Base-by-base conservation (phyloP, 1,284 basidiomycete species). In the Waitea zeae region DNA sequence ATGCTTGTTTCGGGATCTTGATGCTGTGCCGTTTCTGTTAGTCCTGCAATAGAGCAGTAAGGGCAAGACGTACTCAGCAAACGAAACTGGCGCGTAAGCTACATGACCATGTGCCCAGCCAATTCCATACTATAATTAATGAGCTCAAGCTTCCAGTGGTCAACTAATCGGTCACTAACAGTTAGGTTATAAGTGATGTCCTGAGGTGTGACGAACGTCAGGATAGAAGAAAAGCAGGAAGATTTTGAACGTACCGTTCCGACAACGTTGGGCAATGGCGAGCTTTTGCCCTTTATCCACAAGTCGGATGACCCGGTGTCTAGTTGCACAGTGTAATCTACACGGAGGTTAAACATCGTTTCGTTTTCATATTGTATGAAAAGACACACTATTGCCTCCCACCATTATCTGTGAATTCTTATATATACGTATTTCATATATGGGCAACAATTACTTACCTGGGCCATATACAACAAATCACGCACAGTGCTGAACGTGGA, bases 281-380 rank as follows among this genome's bases (percentile, higher is more conserved):
- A 57, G 1, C 51, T 44, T 3, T 56, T 33, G 17, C 66, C 66
- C 45, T 70, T 61, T 34, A 83, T 60, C 73, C 81, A 84, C n/a
- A 86, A 60, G 53, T 86, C 81, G 38, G 68, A 81, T 9, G 80
- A 84, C 37, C 81, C 81, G 0, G 80, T 83, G 52, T 86, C 81
- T 31, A 86, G 56, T 50, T 84, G 81, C 5, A 83, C 64, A 30
- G 62, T 54, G 49, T 75, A 78, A 12, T 60, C 76, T 80, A 31
- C 31, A 38, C 9, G 31, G 24, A 24, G 20, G 27, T 33, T 40
- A 37, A 31, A 30, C 24, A 15, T 20, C 34, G 20, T 14, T 18
- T 33, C n/a, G 32, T 19, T 14, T 12, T 17, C 22, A 28, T 12
- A 31, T 13, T 19, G 18, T 36, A 20, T 17, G 29, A 24, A 17